phyloP scores from a whole-genome alignment of 2,329 filamentous ascomycete genomes.

The Colletotrichum phormii region DNA sequence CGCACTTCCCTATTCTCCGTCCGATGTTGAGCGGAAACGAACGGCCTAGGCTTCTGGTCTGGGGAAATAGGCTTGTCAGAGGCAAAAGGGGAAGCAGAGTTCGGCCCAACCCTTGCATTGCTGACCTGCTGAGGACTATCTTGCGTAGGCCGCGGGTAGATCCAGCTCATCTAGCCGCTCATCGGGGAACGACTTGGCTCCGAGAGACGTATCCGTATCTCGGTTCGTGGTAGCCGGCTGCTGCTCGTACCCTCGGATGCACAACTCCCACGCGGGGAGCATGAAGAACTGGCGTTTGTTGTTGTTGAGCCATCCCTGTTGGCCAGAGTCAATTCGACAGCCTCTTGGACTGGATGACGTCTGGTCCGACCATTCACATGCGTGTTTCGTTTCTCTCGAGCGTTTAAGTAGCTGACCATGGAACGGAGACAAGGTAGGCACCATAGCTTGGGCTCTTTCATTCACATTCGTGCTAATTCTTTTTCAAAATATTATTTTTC shows the following conservation, averaged over 20 bases:
- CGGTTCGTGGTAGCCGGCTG: background rate
- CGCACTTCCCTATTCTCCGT: slow-evolving; percentile 10
- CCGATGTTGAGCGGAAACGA: slow-evolving; percentile 8
- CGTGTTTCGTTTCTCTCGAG: background rate
- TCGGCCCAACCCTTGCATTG: slow-evolving; percentile 5
- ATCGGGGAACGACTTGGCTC: background rate
- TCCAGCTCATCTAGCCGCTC: background rate
- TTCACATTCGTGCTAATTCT: background rate
- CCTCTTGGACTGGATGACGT: slow-evolving; percentile 16
- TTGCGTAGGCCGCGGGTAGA: background rate
- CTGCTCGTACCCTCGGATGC: slow-evolving; percentile 9
- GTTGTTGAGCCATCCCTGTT: slow-evolving; percentile 24
- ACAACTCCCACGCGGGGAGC: background rate
- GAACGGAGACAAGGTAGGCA: background rate
- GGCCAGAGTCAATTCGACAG: slow-evolving; percentile 5
- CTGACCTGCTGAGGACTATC: background rate
- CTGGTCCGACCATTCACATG: background rate
- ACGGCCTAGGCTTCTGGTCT: background rate
- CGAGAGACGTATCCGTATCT: slow-evolving; percentile 28
- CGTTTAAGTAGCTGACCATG: background rate
- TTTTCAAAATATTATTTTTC: too few species aligned
- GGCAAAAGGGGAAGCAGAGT: slow-evolving; percentile 5
- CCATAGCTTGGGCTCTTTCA: background rate
- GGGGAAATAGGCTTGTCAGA: background rate
- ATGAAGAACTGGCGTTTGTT: slow-evolving; percentile 20